Conservation (phyloP, 2,329 filamentous ascomycete species). For the Apiospora pterosperma region DNA sequence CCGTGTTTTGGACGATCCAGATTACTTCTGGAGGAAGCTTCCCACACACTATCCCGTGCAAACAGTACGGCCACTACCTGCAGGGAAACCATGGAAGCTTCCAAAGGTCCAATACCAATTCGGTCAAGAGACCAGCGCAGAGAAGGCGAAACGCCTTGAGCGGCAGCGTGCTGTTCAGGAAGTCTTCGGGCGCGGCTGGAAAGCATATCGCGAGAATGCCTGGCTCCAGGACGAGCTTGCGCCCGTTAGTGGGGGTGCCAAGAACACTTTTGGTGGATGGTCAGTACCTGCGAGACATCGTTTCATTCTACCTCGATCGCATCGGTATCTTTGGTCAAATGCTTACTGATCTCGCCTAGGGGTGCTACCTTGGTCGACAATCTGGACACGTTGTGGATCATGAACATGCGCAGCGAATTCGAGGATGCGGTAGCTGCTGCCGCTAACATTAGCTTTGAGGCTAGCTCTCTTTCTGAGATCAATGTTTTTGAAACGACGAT, state of each 20-base stretch:
- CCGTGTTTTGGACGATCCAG: constrained; percentile 15
- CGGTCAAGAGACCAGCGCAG: constrained; percentile 12
- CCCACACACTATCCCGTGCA: constrained; percentile 19
- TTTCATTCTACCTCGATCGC: too few relatives aligned
- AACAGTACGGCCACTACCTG: constrained; percentile 18
- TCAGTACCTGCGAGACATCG: constrained; percentile 13
- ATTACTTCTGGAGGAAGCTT: constrained; percentile 23
- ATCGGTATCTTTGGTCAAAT: not conserved
- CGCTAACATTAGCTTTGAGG: constrained; percentile 39
- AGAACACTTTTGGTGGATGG: constrained; percentile 40
- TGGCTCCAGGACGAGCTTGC: constrained; percentile 40
- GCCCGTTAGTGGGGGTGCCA: constrained; percentile 35
- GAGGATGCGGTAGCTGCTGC: constrained; percentile 37
- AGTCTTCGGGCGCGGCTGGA: constrained; percentile 26
- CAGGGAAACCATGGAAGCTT: constrained; percentile 15
- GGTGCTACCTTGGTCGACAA: constrained; percentile 42
- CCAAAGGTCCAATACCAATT: constrained; percentile 20
- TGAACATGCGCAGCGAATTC: constrained; percentile 44
- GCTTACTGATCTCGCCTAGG: not conserved
- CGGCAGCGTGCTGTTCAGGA: constrained; percentile 17
- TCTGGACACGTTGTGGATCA: constrained; percentile 34
- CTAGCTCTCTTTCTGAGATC: constrained; percentile 22
- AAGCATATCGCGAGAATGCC: constrained; percentile 37
- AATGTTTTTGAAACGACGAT: constrained; percentile 38
- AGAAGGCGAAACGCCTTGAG: constrained; percentile 13